phyloP scores from a whole-genome alignment of 73 alveolate genomes.

The Paramecium tetraurelia region DNA sequence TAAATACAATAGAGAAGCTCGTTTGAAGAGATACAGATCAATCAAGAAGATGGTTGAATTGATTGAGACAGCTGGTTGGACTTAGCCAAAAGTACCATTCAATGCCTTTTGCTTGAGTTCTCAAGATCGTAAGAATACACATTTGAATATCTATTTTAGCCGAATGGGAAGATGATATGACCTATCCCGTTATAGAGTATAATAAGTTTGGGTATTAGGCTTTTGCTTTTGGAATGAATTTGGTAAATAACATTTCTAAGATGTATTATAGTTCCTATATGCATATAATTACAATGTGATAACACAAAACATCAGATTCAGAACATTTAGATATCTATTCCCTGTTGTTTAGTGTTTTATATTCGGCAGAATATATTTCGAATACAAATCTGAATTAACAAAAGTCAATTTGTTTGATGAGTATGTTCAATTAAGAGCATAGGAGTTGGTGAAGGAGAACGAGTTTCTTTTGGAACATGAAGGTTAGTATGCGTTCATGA shows the following conservation, averaged over 20 bases:
- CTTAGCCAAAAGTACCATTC: constrained; percentile 80
- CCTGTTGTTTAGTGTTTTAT: constrained; percentile 43
- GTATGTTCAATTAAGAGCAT: constrained; percentile 85
- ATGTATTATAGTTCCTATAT: constrained; percentile 51
- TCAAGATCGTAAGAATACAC: constrained; percentile 62
- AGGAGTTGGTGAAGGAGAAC: constrained; percentile 80
- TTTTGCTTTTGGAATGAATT: constrained; percentile 52
- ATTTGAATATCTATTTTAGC: constrained; percentile 55
- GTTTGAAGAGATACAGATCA: constrained; percentile 82
- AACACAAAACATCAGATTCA: constrained; percentile 56
- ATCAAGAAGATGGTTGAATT: constrained; percentile 87
- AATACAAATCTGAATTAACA: constrained; percentile 69
- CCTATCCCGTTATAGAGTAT: constrained; percentile 73
- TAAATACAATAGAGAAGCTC: constrained; percentile 72
- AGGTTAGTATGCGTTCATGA: constrained; percentile 4
- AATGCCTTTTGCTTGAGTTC: constrained; percentile 75
- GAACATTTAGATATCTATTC: constrained; percentile 61
- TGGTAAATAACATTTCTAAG: constrained; percentile 4
- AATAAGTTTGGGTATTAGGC: constrained; percentile 51
- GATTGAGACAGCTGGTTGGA: constrained; percentile 75
- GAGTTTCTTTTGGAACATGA: constrained; percentile 74
- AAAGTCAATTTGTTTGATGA: constrained; percentile 83
- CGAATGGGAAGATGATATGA: constrained; percentile 92
- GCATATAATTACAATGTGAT: constrained; percentile 61
- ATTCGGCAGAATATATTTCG: constrained; percentile 52